Conservation (phyloP, 2,329 filamentous ascomycete genomes). For the Stagonosporopsis tanaceti region DNA sequence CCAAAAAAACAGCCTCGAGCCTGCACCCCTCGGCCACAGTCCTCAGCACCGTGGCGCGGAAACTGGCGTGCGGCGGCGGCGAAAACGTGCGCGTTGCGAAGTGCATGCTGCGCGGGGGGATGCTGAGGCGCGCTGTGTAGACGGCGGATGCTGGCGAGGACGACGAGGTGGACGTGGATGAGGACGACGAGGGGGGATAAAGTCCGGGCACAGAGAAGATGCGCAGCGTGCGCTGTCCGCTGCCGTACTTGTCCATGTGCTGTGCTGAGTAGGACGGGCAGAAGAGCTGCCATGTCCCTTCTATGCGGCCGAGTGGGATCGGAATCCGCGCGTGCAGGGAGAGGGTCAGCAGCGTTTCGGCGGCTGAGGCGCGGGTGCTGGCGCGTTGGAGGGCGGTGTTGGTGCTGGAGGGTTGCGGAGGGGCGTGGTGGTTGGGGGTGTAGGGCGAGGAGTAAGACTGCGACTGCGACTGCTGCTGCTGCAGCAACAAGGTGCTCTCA, state of each 20-base stretch:
- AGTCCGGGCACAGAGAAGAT: conserved; percentile 31
- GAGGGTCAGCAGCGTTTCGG: conserved; percentile 29
- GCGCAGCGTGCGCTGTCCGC: conserved; percentile 35
- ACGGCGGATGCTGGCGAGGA: neutral
- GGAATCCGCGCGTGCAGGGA: conserved; percentile 33
- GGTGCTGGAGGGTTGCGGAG: conserved; percentile 5
- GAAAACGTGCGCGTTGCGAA: conserved; percentile 29
- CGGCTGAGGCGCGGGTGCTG: conserved; percentile 17
- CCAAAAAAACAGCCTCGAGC: conserved; percentile 40
- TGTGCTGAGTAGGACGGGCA: conserved; percentile 34
- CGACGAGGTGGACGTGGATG: too few relatives aligned
- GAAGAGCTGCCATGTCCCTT: conserved; percentile 39
- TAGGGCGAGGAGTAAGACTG: conserved; percentile 5
- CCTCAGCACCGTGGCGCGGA: conserved; percentile 30
- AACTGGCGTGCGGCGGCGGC: conserved; percentile 39
- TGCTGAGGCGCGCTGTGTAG: conserved; percentile 36
- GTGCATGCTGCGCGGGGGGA: conserved; percentile 40
- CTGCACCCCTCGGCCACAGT: conserved; percentile 35
- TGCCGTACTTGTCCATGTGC: conserved; percentile 42
- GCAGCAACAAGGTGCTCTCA: conserved; percentile 16
- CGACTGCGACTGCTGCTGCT: too few relatives aligned
- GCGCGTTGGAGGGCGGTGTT: too few relatives aligned
- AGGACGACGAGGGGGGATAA: neutral
- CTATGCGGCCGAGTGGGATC: conserved; percentile 34
- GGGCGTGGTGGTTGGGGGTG: conserved; percentile 4